Percentiles rank a stretch among this genome's conserved stretches.
Evolutionary conservation across 169 alveolate species (phyloP).

Genomic region (Plasmodium ovale): DNA sequence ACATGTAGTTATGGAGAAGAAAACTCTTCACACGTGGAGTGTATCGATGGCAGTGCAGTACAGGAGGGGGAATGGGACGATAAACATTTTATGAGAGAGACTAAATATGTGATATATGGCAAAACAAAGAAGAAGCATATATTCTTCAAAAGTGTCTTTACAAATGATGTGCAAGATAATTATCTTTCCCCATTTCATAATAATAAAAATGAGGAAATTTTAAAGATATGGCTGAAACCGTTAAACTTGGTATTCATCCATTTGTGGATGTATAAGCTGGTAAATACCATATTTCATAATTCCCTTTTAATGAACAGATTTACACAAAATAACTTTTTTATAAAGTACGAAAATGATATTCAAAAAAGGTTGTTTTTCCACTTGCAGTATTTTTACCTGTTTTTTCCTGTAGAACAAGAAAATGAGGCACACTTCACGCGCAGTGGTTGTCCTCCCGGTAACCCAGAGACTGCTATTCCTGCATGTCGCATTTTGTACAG

Average conservation of each 20-base stretch:
- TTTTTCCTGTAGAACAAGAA: neutral
- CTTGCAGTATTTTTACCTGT: constrained; percentile 31
- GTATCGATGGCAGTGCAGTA: neutral
- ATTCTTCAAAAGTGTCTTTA: too few relatives aligned
- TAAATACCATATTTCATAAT: neutral
- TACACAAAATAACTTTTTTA: constrained; percentile 11
- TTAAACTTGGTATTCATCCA: constrained; percentile 18
- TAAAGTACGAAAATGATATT: constrained; percentile 37
- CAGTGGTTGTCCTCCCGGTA: neutral
- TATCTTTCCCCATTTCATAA: neutral
- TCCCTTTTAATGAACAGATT: neutral
- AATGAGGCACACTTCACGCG: neutral
- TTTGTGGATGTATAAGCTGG: constrained; percentile 5
- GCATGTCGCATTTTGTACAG: too few relatives aligned
- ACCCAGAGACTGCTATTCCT: too few relatives aligned
- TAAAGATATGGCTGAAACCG: constrained; percentile 15
- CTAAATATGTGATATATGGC: too few relatives aligned
- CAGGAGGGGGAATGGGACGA: neutral
- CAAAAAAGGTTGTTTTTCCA: constrained; percentile 52
- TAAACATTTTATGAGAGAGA: neutral
- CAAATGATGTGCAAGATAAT: too few relatives aligned
- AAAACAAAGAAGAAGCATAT: neutral
- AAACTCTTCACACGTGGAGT: neutral
- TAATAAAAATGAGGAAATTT: neutral
- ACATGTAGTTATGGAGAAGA: constrained; percentile 1